Evolutionary conservation across 345 rosid species (phyloP), one percentile per base, ranked within the genome.

Genomic region (Microthlaspi erraticum): DNA sequence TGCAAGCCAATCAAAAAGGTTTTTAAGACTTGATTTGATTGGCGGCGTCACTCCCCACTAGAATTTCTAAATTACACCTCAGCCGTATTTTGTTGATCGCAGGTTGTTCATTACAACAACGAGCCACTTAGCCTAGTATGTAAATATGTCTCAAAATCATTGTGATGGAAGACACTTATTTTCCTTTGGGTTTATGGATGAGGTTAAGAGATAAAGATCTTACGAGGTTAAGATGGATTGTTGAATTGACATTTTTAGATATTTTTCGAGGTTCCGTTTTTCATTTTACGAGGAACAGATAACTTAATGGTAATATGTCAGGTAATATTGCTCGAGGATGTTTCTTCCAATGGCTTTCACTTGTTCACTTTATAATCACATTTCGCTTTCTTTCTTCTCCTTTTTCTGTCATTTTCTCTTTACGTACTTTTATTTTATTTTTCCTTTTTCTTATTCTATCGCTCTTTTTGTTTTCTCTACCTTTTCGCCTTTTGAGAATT

Each of bases 381-480:
- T 79, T 72, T 86, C 84, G 74, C 85, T 82, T 75, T 83, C 80
- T 67, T 75, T 76, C 13, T 54, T 39, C 60, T 54, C 31, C 60
- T 56, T 46, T 50, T 58, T 51, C 43, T 51, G 56, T 60, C 26
- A 49, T 36, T 69, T 68, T 60, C 56, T 67, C 72, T 71, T 54
- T 29, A 59, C 58, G 41, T 49, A 60, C 64, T 60, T 57, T 57
- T 39, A 49, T 65, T 73, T 58, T 34, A 3, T 48, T 59, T 73
- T 50, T 26, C 39, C 65, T 77, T 73, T 80, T 80, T 57, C 66
- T 73, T 82, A 78, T 80, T 82, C 29, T 43, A 17, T 54, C 62
- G 20, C 76, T 80, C 78, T 76, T 82, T 87, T 81, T 84, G 79
- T 82, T 79, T 84, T 74, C 64, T 32, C 38, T 76, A 45, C 63